Evolutionary conservation across 495 filamentous ascomycete genomes (phyloP), one percentile per base, ranked within the genome.

Genomic region (Xylaria sp.): DNA sequence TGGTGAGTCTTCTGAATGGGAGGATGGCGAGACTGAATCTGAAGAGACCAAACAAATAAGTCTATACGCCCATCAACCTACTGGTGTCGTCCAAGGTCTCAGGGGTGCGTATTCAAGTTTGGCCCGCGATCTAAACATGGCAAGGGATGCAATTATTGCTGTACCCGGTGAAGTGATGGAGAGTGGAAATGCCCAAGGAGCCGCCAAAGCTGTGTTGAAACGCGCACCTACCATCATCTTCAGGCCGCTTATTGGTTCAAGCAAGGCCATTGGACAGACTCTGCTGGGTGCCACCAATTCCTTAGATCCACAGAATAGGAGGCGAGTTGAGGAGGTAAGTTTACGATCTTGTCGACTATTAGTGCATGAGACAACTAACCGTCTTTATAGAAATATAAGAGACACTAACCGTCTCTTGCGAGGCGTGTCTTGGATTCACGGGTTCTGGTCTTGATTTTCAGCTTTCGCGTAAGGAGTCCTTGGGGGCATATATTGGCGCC

Each of bases 231-330:
- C 94, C 0, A 91, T 98, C 12, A 92, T 98, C 44, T 87, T 99
- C 53, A 84, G 95, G 68, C 97, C 97, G 33, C 92, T 93, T 46
- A 93, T 98, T 76, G 97, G 96, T 1, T 92, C 93, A 9, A 93
- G 90, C 62, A 95, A 95, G 77, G 97, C 94, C 1, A 91, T 97
- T 26, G 92, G 94, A 8, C 92, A 96, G 81, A 93, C 95, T 24
- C 81, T 98, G 72, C 83, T 98, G 80, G 97, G 97, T 26, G 94
- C 94, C n/a, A 95, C 93, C 5, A 99, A 98, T 80, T 89, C 92
- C 57, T 78, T 98, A 74, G 97, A 99, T 81, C 92, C 91, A 44
- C 87, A 89, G 74, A 94, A 97, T 80, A 84, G 90, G 74, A 88
- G 92, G 74, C 88, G 91, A 76, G 89, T 96, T 72, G 95, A 98